Conservation (phyloP, 225 moss, liverwort and hornwort species). For the Polytrichum commune region DNA sequence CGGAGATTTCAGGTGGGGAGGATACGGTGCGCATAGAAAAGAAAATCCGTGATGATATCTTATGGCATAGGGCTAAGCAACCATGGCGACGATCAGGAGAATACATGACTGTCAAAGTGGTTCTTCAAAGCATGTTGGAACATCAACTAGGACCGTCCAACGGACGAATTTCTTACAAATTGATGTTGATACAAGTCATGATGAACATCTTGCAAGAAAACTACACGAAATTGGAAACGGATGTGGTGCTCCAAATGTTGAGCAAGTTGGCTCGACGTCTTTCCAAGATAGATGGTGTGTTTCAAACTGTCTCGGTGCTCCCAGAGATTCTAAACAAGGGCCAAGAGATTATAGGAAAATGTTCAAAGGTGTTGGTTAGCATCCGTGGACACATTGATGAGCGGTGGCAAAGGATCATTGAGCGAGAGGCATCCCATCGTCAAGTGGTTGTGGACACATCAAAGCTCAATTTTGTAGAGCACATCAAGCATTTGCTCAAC, state of each 20-base stretch:
- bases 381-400: conserved; percentile 8
- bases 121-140: conserved; percentile 23
- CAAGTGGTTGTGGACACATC: conserved; percentile 1
- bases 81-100: conserved; percentile 39
- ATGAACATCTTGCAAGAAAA: not conserved
- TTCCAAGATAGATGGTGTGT: conserved; percentile 8
- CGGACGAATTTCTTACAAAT: conserved; percentile 18
- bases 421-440: not conserved
- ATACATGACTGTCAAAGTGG: conserved; percentile 26
- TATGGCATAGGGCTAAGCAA: not conserved
- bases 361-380: not conserved
- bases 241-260: conserved; percentile 22
- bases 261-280: conserved; percentile 26
- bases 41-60: conserved; percentile 30
- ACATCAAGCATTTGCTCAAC: conserved; percentile 7
- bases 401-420: conserved; percentile 12
- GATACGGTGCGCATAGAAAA: conserved; percentile 17
- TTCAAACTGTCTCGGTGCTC: not conserved
- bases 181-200: conserved; percentile 19
- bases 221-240: conserved; percentile 7
- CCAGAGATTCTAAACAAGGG: not conserved
- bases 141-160: not conserved
- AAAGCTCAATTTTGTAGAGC: conserved; percentile 4
- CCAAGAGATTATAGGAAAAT: not conserved
- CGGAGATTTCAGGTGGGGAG: conserved; percentile 14